Evolutionary conservation across 1,284 basidiomycete species (phyloP).

Genomic region (Microbotryum scabiosae): DNA sequence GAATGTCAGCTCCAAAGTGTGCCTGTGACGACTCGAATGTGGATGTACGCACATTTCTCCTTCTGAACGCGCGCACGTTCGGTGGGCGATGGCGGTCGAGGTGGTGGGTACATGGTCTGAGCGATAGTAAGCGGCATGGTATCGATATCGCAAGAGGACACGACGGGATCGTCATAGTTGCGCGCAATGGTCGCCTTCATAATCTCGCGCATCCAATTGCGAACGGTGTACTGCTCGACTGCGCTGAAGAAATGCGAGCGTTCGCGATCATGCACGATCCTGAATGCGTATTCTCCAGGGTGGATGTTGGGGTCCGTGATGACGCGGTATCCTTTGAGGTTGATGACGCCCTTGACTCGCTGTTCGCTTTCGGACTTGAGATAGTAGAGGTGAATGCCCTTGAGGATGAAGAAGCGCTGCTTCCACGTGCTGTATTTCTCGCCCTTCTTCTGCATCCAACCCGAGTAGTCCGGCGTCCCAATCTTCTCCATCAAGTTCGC

Average conservation of each 20-base stretch:
- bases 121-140: conserved; percentile 92
- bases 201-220: conserved; percentile 99
- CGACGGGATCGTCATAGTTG: conserved; percentile 83
- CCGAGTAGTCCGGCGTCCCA: conserved; percentile 73
- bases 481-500: conserved; percentile 68
- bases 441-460: conserved; percentile 94
- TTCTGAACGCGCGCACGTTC: conserved; percentile 82
- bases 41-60: conserved; percentile 37
- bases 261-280: conserved; percentile 80
- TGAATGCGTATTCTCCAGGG: conserved; percentile 90
- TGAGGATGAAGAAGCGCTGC: conserved; percentile 83
- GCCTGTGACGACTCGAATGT: neutral
- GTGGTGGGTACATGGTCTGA: conserved; percentile 90
- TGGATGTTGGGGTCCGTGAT: conserved; percentile 85
- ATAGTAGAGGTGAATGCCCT: conserved; percentile 81
- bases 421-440: conserved; percentile 94
- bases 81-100: conserved; percentile 84
- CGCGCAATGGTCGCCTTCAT: conserved; percentile 97
- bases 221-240: conserved; percentile 69
- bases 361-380: conserved; percentile 70
- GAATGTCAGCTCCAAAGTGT: no score
- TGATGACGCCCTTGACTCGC: conserved; percentile 90
- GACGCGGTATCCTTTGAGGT: conserved; percentile 86
- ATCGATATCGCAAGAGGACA: conserved; percentile 93
- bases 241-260: conserved; percentile 87